Base-by-base conservation (phyloP, 2,329 filamentous ascomycete genomes). In the Harringtonia aguacate region DNA sequence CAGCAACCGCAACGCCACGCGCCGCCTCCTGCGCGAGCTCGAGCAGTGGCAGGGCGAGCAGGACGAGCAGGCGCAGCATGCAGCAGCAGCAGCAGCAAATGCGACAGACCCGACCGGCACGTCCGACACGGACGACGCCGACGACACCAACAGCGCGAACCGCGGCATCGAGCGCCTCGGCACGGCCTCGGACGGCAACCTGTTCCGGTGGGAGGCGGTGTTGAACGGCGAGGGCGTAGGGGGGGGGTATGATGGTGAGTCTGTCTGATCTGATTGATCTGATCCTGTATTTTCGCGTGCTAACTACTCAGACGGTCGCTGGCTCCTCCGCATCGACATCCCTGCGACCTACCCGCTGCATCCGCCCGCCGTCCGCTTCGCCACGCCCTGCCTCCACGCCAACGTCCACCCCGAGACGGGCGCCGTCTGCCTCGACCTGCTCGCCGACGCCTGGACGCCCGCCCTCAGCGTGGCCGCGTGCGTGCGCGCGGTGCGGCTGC, bases 351-450 rank as follows among this genome's bases (percentile, higher is more conserved):
- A 98, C 64, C 92, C 92, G 4, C 72, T 84, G 46, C 64, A 75
- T 1, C 83, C 92, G 2, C 92, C 92, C 1, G 73, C 69, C 34
- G 81, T 98, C 52, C 70, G 66, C 46, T 98, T 98, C 67, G 67
- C 72, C n/a, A 98, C 88, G 30, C 78, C 79, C 49, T 79, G 94
- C 52, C 84, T 86, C 56, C 88, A 95, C 67, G 81, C 89, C 39
- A 95, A 95, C 63, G 79, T 79, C 28, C 68, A 70, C 42, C 68
- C 75, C 50, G 55, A 72, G 53, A 88, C 79, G 3, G 92, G 92
- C 53, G 89, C 95, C 64, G 92, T 98, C 58, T 98, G 92, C 62
- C 77, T 97, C 24, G 92, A 95, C 58, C 73, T 97, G 49, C 72
- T 98, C 47, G 74, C 29, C 15, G 34, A 7, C 33, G 74, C 75